Base-by-base conservation (phyloP, 352 stramenopile species). In the Phytophthora aleatoria region DNA sequence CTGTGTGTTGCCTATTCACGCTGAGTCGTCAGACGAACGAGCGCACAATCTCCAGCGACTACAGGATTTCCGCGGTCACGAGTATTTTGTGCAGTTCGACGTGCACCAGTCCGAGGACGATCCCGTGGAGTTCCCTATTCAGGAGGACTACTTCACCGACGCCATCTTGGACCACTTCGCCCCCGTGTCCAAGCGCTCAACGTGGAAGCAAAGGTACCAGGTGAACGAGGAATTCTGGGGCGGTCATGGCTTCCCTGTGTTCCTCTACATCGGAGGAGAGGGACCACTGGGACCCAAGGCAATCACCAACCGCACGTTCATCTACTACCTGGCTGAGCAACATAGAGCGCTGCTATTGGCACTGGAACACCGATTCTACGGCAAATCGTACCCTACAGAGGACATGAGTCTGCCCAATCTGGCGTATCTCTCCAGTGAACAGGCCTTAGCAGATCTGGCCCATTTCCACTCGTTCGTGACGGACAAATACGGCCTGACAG, bases 341-440 rank as follows among this genome's bases (percentile, higher is more conserved):
- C 78, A 94, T 61, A 69, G 75, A 41, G 88, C 87, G 24, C 56
- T 95, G 36, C 63, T 97, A 28, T 85, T 97, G 64, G 94, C 94
- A 1, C 66, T 99, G 8, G 96, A 99, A 74, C 96, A 99, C 78
- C 87, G 96, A 6, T 99, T 97, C 80, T 99, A 99, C 71, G 96
- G 96, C 53, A 86, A 93, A 51, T 97, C 88, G 50, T 97, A 97
- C 76, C 92, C 92, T 28, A 94, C 73, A 11, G 44, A 67, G 10
- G 77, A 94, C 73, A 90, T 94, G 80, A 91, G 75, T 68, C 76
- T 85, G 38, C 53, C 67, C 8, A 92, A 97, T 73, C 69, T 98
- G 28, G 76, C 74, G 20, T 98, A 91, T 74, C 86, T 99, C 24
- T 97, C 87, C 20, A 94, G 83, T 53, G 73, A 87, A 59, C 85